These are phyloP conservation scores for Daldinia vernicosa DNA, from an alignment of 495 filamentous ascomycete genomes.

Conservation along the genomic window DNA sequence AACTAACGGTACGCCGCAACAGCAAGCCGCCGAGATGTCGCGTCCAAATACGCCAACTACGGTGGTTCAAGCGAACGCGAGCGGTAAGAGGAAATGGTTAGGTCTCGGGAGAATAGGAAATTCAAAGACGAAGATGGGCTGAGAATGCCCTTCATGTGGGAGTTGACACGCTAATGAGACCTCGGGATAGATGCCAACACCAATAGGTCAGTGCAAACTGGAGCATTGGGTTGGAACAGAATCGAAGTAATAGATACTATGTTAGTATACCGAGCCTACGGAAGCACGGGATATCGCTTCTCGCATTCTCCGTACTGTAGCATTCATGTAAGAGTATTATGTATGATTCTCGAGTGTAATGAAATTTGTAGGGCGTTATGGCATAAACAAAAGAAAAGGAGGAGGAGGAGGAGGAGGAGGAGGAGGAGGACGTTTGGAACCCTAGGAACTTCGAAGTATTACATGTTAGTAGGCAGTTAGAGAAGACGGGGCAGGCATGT, in stretches of 20 bases:
- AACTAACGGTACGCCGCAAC: constrained; percentile 31
- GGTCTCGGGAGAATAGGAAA: constrained; percentile 49
- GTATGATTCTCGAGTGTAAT: neutral
- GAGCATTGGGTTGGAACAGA: neutral
- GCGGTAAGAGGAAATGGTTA: constrained; percentile 52
- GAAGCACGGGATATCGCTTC: neutral
- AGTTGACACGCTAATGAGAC: neutral
- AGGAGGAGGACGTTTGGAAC: neutral
- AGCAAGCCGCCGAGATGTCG: constrained; percentile 6
- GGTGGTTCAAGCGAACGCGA: constrained; percentile 11
- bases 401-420: no score
- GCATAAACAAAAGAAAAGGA: neutral
- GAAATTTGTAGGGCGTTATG: neutral
- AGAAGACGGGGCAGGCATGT: neutral
- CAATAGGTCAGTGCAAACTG: constrained; percentile 6
- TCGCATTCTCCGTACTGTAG: neutral
- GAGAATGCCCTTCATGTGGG: constrained; percentile 10
- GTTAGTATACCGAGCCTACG: neutral
- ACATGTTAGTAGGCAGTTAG: no score
- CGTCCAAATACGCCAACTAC: constrained; percentile 25
- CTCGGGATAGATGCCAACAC: neutral
- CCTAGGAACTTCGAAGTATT: neutral
- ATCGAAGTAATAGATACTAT: neutral
- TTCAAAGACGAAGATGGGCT: constrained; percentile 45
- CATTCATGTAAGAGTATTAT: constrained; percentile 1